Base-by-base conservation (phyloP, 148 eudicot genomes). In the Gaultheria prostrata region DNA sequence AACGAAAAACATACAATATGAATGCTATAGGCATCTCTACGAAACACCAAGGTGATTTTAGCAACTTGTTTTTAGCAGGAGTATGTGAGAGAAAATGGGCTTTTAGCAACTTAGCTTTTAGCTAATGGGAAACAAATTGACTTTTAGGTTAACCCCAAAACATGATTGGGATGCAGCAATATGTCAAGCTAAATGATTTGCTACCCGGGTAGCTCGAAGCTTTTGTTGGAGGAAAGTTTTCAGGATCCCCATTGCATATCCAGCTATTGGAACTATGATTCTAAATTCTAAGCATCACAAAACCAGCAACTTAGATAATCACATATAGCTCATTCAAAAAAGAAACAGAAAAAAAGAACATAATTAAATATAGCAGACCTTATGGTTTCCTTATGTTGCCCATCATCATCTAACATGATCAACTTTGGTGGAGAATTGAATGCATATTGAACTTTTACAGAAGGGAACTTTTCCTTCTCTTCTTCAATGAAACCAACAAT, bases 401-500 rank as follows among this genome's bases (percentile, higher is more conserved):
- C 95, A 83, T 88, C 90, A 85, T 92, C 97, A 84, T 92, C 98
- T 85, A 95, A 87, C 98, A 95, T 91, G 78, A 95, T 90, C 94
- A 95, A 88, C 91, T 93, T 95, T 53, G 98, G 98, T 49, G 98
- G 98, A 46, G 98, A 93, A 82, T 93, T 93, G 87, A 88, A 93
- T 49, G 93, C 85, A 86, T 93, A 95, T 76, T 92, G 94, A 87
- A 95, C 90, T 87, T 87, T 91, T 51, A 95, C 91, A 49, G 91
- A 87, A 17, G 98, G 98, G 88, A 95, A 95, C 83, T 90, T 90
- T 78, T 95, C 97, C 87, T 93, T 95, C 87, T 93, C 97, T 87
- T 93, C 97, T 89, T 95, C 97, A 30, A 95, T 91, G 83, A 95
- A 93, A 65, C 92, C 92, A 84, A 95, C 98, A 83, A 95, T 86